phyloP scores from a whole-genome alignment of 805 yeast genomes.

The Ogataea siamensis region DNA sequence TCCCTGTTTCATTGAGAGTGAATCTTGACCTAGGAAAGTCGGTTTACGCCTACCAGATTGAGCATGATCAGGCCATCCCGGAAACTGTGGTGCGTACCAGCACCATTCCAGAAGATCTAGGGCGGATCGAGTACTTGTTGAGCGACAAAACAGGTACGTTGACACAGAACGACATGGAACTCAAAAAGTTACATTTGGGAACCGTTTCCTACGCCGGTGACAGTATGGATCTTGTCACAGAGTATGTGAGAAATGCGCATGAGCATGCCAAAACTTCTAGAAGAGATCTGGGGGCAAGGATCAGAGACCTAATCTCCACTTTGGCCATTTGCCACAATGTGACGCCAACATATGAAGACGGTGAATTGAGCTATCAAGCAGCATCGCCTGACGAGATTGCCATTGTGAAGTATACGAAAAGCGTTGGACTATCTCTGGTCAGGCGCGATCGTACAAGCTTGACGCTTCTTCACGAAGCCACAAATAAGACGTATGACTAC shows the following conservation, averaged over 20 bases:
- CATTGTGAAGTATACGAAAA: constrained; percentile 86
- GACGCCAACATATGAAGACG: constrained; percentile 86
- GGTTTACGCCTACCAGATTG: constrained; percentile 93
- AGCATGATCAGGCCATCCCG: constrained; percentile 77
- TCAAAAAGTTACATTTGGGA: constrained; percentile 90
- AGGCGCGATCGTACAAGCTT: constrained; percentile 81
- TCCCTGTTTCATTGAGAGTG: constrained; percentile 93
- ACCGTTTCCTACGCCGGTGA: constrained; percentile 90
- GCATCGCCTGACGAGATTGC: constrained; percentile 99
- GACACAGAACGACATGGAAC: constrained; percentile 97
- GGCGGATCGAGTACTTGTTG: constrained; percentile 87
- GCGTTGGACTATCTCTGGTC: constrained; percentile 76
- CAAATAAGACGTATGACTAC: constrained; percentile 51
- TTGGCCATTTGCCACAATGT: constrained; percentile 96
- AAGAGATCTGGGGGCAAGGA: constrained; percentile 72
- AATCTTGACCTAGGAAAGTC: constrained; percentile 94
- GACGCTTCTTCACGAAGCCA: constrained; percentile 59
- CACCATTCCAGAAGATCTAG: constrained; percentile 96
- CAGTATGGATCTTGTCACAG: constrained; percentile 83
- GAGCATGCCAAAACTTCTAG: constrained; percentile 38
- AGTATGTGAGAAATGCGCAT: constrained; percentile 48
- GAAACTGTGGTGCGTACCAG: constrained; percentile 94
- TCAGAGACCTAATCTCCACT: constrained; percentile 76
- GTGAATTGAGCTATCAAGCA: constrained; percentile 82
- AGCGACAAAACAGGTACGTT: constrained; percentile 97